Base-by-base conservation (phyloP, 2,329 filamentous ascomycete genomes). In the Fusarium phyllophilum region DNA sequence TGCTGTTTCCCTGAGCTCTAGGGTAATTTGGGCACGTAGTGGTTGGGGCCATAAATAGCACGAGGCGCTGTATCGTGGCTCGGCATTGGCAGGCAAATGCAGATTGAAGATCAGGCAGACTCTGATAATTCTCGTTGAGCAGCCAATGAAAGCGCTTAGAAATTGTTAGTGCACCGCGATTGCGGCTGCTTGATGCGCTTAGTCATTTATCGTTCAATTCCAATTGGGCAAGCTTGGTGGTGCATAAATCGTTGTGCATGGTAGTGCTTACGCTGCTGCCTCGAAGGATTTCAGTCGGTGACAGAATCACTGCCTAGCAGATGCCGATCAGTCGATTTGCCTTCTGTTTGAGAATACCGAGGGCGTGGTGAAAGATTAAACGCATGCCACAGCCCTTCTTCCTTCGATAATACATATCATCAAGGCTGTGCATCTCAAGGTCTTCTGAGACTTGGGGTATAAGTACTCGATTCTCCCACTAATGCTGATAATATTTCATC, bases 201-300 rank as follows among this genome's bases (percentile, higher is more conserved):
- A 29, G 34, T 29, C 24, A 26, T 6, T 3, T 5, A 4, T 20
- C 12, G 3, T 4, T 2, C 2, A 7, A 39, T 4, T 22, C 26
- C 3, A 31, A 24, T 24, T 18, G 6, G 52, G 17, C 7, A 24
- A 14, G 10, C 3, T 11, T 1, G 0, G 6, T 1, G 0, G 9
- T 56, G 38, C 26, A 44, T 56, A 31, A 31, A 7, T 6, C 1
- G 36, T 33, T 44, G 6, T 56, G 15, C 14, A 24, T 31, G 4
- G 36, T 42, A 56, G 38, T 33, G 38, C 52, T 56, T 44, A 56
- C 22, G 17, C 26, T 42, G 22, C 15, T 56, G 52, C 52, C 52
- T 56, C 26, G 22, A 31, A 33, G 52, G 38, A 56, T 44, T 42
- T 1, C 12, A 1, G 12, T n/a, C 17, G 29, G 22, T 20, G 26